Conservation (phyloP, 306 rosid genomes). For the Dalbergia oliveri region DNA sequence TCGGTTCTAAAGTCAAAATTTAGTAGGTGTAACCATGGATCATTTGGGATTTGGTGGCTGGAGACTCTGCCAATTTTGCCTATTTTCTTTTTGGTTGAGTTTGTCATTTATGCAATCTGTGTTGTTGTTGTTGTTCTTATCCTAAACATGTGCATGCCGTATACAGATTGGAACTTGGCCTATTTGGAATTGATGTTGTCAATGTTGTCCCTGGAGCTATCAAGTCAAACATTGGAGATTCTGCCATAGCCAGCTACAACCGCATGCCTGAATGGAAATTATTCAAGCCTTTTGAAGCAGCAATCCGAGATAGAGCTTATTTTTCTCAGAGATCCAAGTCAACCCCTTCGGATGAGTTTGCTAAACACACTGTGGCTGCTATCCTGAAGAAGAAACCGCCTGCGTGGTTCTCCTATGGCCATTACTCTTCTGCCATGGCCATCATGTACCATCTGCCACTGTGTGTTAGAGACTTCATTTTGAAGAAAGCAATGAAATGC, state of each 20-base stretch:
- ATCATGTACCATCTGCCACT: constrained; percentile 79
- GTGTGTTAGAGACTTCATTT: constrained; percentile 64
- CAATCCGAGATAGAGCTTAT: constrained; percentile 66
- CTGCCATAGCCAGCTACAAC: constrained; percentile 61
- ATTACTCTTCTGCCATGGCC: constrained; percentile 60
- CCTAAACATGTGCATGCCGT: constrained; percentile 6
- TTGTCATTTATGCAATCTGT: neutral
- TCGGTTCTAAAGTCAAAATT: neutral
- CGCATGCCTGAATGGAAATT: constrained; percentile 78
- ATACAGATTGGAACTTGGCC: constrained; percentile 73
- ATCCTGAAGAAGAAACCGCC: constrained; percentile 75
- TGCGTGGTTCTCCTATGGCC: constrained; percentile 85
- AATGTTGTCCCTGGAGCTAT: constrained; percentile 85
- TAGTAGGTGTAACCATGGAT: neutral
- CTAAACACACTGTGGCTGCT: constrained; percentile 67
- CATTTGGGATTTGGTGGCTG: constrained; percentile 2
- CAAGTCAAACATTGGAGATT: constrained; percentile 75
- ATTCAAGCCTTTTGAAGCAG: constrained; percentile 73
- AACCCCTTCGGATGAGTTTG: constrained; percentile 85
- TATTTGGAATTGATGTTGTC: constrained; percentile 84
- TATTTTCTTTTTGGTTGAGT: neutral
- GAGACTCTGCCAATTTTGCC: neutral
- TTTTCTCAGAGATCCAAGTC: constrained; percentile 62
- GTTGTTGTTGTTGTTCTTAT: neutral
- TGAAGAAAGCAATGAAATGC: constrained; percentile 55